phyloP scores from a whole-genome alignment of 148 eudicot species.

The Persicaria maculosa region DNA sequence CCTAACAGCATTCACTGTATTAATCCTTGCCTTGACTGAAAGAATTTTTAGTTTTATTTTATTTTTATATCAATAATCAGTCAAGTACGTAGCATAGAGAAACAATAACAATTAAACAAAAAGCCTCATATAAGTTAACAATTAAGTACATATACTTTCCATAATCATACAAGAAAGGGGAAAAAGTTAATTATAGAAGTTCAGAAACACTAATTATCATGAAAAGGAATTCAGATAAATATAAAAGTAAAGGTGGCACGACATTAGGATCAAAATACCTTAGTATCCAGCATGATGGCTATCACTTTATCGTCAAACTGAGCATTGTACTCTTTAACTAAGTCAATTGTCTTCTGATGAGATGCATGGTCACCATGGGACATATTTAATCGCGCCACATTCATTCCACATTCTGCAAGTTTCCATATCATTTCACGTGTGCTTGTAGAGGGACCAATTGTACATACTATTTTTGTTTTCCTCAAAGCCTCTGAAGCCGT shows the following conservation, averaged over 20 bases:
- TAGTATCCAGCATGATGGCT: constrained; percentile 97
- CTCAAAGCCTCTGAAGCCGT: constrained; percentile 23
- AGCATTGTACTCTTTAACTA: constrained; percentile 91
- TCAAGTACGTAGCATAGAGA: background rate
- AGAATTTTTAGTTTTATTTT: too few species aligned
- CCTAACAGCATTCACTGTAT: background rate
- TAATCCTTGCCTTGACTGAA: background rate
- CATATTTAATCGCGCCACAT: constrained; percentile 93
- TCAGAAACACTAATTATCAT: background rate
- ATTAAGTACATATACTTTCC: background rate
- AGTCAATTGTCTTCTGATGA: constrained; percentile 88
- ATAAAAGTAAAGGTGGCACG: background rate
- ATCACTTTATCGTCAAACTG: constrained; percentile 88
- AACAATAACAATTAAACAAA: background rate
- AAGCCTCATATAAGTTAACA: background rate
- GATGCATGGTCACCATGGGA: constrained; percentile 99
- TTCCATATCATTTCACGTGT: constrained; percentile 95
- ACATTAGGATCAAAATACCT: constrained; percentile 28
- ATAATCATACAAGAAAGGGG: background rate
- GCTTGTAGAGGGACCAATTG: constrained; percentile 94
- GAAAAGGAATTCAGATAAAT: background rate
- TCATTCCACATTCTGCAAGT: constrained; percentile 97
- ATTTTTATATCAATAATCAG: background rate
- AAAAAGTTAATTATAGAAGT: background rate
- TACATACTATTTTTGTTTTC: constrained; percentile 92